These are phyloP conservation scores for Cyclotella baltica DNA, from an alignment of 108 stramenopile species.

Conservation along the genomic window DNA sequence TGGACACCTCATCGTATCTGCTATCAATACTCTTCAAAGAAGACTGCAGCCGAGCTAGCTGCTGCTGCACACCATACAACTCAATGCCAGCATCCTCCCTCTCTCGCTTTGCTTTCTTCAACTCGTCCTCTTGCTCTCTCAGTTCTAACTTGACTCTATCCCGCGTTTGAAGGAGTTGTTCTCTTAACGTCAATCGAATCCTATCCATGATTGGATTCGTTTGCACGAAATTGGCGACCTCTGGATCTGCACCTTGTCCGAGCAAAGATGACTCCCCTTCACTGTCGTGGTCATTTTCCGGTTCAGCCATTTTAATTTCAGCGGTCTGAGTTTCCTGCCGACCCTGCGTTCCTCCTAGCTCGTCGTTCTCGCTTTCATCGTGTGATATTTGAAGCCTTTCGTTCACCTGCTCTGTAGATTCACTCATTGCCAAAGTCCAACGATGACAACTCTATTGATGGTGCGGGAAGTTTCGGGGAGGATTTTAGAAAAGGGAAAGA, in stretches of 20 bases:
- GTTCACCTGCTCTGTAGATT: too few species aligned
- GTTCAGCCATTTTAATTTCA: too few species aligned
- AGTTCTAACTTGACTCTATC: constrained; percentile 69
- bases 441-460: too few species aligned
- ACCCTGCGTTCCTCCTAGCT: too few species aligned
- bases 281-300: not conserved
- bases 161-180: constrained; percentile 69
- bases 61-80: constrained; percentile 85
- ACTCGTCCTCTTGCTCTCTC: constrained; percentile 58
- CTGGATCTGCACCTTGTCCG: not conserved
- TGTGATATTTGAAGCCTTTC: too few species aligned
- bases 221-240: constrained; percentile 2
- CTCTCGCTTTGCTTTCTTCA: constrained; percentile 22
- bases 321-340: too few species aligned
- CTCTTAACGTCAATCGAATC: constrained; percentile 67
- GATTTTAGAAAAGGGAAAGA: too few species aligned
- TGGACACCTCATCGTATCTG: constrained; percentile 49
- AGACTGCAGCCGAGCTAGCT: constrained; percentile 77
- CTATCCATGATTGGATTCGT: constrained; percentile 78
- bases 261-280: not conserved
- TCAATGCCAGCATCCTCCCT: constrained; percentile 80
- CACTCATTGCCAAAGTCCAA: too few species aligned
- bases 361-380: too few species aligned
- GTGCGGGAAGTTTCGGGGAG: too few species aligned
- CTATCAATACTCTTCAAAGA: constrained; percentile 62